Percentiles rank a stretch among this genome's conserved stretches.
Conservation (phyloP, 495 filamentous ascomycete genomes). For the Usnea hakonensis region DNA sequence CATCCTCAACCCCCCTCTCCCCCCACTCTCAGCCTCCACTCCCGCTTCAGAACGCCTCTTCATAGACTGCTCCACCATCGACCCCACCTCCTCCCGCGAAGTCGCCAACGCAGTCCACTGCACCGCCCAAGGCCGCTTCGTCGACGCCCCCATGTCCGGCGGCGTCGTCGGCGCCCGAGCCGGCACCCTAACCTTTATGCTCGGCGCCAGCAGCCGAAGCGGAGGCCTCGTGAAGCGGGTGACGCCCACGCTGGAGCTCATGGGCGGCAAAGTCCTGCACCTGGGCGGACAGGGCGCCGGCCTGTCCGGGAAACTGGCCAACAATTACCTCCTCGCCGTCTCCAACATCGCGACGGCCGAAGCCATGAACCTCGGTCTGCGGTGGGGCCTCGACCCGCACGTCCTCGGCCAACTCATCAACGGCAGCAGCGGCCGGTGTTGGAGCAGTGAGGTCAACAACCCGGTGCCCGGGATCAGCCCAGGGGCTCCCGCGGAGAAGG, state of each 20-base stretch:
- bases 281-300: slow-evolving; percentile 67
- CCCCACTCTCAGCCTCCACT: slow-evolving; percentile 11
- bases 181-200: slow-evolving; percentile 72
- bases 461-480: slow-evolving; percentile 66
- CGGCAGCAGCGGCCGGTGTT: slow-evolving; percentile 66
- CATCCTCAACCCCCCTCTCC: slow-evolving; percentile 41
- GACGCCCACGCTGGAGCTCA: slow-evolving; percentile 53
- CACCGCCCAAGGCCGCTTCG: slow-evolving; percentile 43
- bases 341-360: slow-evolving; percentile 78
- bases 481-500: slow-evolving; percentile 54
- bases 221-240: slow-evolving; percentile 43
- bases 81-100: slow-evolving; percentile 61
- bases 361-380: slow-evolving; percentile 76
- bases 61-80: slow-evolving; percentile 78
- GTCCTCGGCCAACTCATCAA: slow-evolving; percentile 68
- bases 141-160: slow-evolving; percentile 69
- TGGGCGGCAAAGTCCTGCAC: slow-evolving; percentile 67
- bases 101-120: slow-evolving; percentile 47
- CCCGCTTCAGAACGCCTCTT: slow-evolving; percentile 42
- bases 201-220: slow-evolving; percentile 47
- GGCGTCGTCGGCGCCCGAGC: slow-evolving; percentile 63
- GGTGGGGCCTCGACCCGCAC: slow-evolving; percentile 64
- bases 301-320: slow-evolving; percentile 69
- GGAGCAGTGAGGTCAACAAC: slow-evolving; percentile 78
- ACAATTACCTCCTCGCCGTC: slow-evolving; percentile 77